These are phyloP conservation scores for Letharia columbiana DNA, from an alignment of 495 filamentous ascomycete species.

Conservation along the genomic window DNA sequence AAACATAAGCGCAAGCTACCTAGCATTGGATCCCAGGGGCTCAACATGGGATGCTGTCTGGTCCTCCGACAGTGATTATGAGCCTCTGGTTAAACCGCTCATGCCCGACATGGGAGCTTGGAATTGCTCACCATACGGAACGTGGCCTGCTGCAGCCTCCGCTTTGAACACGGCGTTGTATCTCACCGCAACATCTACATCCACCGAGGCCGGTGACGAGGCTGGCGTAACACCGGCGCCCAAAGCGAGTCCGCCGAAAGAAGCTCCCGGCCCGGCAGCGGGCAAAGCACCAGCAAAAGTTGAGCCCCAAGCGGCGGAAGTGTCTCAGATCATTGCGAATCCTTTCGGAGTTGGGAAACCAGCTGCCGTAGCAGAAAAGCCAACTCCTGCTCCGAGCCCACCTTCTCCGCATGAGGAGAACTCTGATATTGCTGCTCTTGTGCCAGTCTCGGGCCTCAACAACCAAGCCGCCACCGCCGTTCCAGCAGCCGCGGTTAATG, in stretches of 20 bases:
- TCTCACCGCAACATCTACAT: conserved; percentile 10
- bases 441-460: not conserved
- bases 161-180: not conserved
- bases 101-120: conserved; percentile 4
- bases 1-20: not conserved
- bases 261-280: not conserved
- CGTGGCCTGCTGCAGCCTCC: not conserved
- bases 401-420: not conserved
- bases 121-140: not conserved
- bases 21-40: conserved; percentile 4
- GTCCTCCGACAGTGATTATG: not conserved
- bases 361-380: not conserved
- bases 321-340: not conserved
- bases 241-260: not conserved
- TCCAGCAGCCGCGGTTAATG: not conserved
- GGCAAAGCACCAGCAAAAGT: not conserved
- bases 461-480: not conserved
- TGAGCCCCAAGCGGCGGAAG: not conserved
- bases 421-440: not conserved
- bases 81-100: not conserved
- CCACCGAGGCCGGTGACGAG: conserved; percentile 7
- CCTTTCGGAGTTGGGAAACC: not conserved
- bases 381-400: not conserved
- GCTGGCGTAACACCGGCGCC: not conserved
- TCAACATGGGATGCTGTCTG: not conserved